Evolutionary conservation across 805 yeast genomes (phyloP).

Genomic region (Yamadazyma scolyti): DNA sequence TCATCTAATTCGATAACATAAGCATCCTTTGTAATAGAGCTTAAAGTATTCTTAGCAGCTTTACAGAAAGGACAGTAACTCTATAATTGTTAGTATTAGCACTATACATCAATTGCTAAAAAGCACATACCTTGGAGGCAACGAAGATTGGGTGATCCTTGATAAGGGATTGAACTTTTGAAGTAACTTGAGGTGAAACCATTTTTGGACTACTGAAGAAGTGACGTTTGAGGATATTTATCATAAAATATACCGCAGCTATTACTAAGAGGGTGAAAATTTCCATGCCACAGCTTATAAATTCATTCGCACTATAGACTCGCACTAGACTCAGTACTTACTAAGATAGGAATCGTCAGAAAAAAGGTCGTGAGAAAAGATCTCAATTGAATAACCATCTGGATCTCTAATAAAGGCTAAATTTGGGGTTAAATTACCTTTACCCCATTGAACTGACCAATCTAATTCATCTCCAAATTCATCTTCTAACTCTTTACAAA

Average conservation of each 20-base stretch:
- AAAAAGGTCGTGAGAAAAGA: conserved; percentile 20
- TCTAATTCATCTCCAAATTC: conserved; percentile 38
- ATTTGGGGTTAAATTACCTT: conserved; percentile 47
- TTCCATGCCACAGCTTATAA: too few species aligned
- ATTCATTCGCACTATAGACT: too few species aligned
- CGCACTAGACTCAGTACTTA: too few species aligned
- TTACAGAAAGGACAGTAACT: conserved; percentile 43
- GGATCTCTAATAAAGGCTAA: conserved; percentile 83
- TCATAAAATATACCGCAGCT: conserved; percentile 6
- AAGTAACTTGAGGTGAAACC: conserved; percentile 57
- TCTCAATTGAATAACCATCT: conserved; percentile 83
- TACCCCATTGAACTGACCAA: conserved; percentile 58
- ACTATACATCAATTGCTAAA: too few species aligned
- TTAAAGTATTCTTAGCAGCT: conserved; percentile 42
- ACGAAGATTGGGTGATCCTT: conserved; percentile 65
- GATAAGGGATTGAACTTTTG: conserved; percentile 63
- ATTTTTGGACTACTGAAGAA: conserved; percentile 25
- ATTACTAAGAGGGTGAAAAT: too few species aligned
- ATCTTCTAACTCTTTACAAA: conserved; percentile 50
- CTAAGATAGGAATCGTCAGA: too few species aligned
- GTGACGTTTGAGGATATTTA: conserved; percentile 6
- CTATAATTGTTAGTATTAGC: conserved; percentile 16
- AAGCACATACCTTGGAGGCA: conserved; percentile 66
- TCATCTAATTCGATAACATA: conserved; percentile 52
- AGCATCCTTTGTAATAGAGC: conserved; percentile 42